phyloP scores from a whole-genome alignment of 805 yeast genomes.

The Wickerhamiella brachini region DNA sequence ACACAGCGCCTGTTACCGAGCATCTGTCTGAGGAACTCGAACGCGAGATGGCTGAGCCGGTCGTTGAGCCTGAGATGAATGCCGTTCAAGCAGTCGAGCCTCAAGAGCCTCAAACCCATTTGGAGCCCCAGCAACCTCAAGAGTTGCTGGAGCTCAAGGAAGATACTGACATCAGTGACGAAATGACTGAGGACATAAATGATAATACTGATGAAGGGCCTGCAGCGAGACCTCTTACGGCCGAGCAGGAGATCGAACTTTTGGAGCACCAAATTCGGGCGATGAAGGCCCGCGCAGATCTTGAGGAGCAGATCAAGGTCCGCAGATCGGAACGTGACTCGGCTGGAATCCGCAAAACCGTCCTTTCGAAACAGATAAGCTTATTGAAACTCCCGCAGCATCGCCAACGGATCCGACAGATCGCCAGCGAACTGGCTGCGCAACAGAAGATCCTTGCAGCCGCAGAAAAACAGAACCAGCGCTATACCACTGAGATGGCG shows the following conservation, averaged over 20 bases:
- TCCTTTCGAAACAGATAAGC: background rate
- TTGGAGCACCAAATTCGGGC: constrained; percentile 1
- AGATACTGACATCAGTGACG: background rate
- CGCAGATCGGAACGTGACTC: background rate
- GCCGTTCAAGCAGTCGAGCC: too few relatives aligned
- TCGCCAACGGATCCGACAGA: background rate
- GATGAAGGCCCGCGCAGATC: background rate
- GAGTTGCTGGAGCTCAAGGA: background rate
- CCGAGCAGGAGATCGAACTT: constrained; percentile 3
- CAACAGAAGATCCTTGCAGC: background rate
- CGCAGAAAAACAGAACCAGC: background rate
- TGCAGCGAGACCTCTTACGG: background rate
- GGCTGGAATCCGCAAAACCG: background rate
- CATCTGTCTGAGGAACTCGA: background rate
- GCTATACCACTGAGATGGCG: background rate
- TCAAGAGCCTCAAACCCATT: background rate
- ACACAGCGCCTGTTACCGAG: too few relatives aligned
- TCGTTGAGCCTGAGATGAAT: background rate
- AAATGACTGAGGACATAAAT: background rate
- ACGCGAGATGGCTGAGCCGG: too few relatives aligned
- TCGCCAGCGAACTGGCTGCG: background rate
- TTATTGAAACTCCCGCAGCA: background rate
- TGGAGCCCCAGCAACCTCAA: too few relatives aligned
- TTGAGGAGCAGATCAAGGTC: constrained; percentile 5
- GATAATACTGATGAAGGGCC: background rate